Evolutionary conservation across 345 rosid genomes (phyloP), one percentile per base, ranked within the genome.

Genomic region (Boechera retrofracta): DNA sequence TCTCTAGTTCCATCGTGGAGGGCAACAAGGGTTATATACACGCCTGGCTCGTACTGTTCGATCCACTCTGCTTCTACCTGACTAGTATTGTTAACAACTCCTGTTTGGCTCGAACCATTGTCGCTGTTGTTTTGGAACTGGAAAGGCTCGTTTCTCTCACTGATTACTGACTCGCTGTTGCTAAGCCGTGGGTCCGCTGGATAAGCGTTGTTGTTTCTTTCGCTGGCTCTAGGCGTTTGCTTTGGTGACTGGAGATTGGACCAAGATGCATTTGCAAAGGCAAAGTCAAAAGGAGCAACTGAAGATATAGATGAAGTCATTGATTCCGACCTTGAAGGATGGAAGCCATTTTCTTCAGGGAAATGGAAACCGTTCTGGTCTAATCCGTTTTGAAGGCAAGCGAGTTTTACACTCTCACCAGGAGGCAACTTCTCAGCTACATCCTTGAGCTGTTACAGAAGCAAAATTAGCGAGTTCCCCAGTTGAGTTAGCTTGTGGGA

Each of bases 21-120:
- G 60, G 94, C 93, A 65, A 91, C 88, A 31, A 95, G 94, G 35
- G 99, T 92, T 76, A 93, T 91, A 76, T 89, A 95, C 69, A 95
- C 99, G 48, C 99, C 99, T 0, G 96, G 88, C 84, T 95, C 99
- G 56, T 91, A 91, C 72, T 91, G 99, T 63, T 95, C 99, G 5
- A 87, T 95, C 99, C 99, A 88, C 79, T 93, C 99, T 7, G 98
- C 94, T 87, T 91, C 98, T 10, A 86, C 87, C 61, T 86, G 89
- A 80, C 72, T 78, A 58, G 63, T 82, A 59, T 79, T 82, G 69
- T 68, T 80, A 28, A 33, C 81, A 78, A 8, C 31, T 54, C 64
- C 75, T 60, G 77, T 47, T 69, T 79, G 48, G 24, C 81, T 70
- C 1, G 94, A 79, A 70, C 92, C 85, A 63, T 82, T 85, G 77